Evolutionary conservation across 345 rosid species (phyloP).

Genomic region (Trapa incisa): DNA sequence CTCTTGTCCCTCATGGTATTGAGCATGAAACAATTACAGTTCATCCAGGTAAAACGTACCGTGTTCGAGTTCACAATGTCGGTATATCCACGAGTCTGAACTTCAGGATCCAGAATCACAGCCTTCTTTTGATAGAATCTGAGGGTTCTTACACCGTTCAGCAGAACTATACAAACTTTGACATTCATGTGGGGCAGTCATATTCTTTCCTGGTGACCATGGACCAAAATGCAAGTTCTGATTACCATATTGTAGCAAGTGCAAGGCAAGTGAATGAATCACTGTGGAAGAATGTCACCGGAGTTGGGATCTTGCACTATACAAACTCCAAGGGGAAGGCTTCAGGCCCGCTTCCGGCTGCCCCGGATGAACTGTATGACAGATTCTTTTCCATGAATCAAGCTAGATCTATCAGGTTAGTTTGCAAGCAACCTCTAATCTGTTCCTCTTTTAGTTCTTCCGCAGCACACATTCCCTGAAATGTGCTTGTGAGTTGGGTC

Average conservation of each 20-base stretch:
- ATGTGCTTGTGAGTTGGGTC: too few relatives aligned
- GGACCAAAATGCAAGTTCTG: slow-evolving; percentile 94
- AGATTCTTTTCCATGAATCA: slow-evolving; percentile 98
- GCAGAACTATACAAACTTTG: slow-evolving; percentile 93
- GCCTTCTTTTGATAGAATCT: slow-evolving; percentile 71
- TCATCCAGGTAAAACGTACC: slow-evolving; percentile 91
- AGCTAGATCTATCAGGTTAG: slow-evolving; percentile 94
- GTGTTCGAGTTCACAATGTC: slow-evolving; percentile 83
- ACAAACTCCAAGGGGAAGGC: slow-evolving; percentile 95
- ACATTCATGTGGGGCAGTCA: slow-evolving; percentile 91
- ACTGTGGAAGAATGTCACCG: slow-evolving; percentile 81
- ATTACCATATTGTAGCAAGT: slow-evolving; percentile 96
- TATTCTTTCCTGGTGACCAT: slow-evolving; percentile 82
- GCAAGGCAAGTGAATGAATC: slow-evolving; percentile 85
- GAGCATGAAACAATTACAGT: slow-evolving; percentile 66
- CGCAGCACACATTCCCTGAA: too few relatives aligned
- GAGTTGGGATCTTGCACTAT: slow-evolving; percentile 83
- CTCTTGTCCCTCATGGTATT: slow-evolving; percentile 71
- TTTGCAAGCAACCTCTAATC: background rate
- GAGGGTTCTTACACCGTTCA: slow-evolving; percentile 98
- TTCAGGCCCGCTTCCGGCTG: slow-evolving; percentile 67
- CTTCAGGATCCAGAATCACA: slow-evolving; percentile 92
- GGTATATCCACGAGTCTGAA: slow-evolving; percentile 86
- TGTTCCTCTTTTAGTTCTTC: background rate
- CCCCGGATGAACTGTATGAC: slow-evolving; percentile 73